Percentiles rank a stretch among this genome's conserved stretches.
Conservation (phyloP, 345 rosid species). For the Gossypium rotundifolium region DNA sequence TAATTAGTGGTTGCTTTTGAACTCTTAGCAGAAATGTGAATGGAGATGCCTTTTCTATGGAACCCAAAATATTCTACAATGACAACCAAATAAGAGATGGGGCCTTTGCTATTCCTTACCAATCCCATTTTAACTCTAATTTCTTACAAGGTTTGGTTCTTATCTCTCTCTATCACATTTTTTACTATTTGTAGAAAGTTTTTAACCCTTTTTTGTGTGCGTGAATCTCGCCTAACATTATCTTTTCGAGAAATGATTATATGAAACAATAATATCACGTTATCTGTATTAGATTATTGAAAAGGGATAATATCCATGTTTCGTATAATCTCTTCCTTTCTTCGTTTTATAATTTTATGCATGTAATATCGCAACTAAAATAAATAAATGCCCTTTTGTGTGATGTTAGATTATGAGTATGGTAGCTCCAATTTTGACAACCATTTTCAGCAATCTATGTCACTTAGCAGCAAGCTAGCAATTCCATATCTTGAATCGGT, state of each 20-base stretch:
- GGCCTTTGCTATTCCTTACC: conserved; percentile 23
- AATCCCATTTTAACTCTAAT: conserved; percentile 15
- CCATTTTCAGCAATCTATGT: conserved; percentile 17
- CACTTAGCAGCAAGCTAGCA: conserved; percentile 9
- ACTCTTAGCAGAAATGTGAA: conserved; percentile 22
- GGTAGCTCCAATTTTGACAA: conserved; percentile 11
- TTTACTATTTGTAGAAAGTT: not conserved
- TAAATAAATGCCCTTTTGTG: not conserved
- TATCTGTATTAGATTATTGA: too few species aligned
- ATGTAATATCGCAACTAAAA: not conserved
- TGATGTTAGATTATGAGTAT: conserved; percentile 25
- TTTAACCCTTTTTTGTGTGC: too few species aligned
- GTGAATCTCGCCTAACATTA: too few species aligned
- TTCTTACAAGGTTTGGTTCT: conserved; percentile 31
- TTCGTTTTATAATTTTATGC: not conserved
- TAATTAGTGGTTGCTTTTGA: not conserved
- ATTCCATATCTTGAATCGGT: conserved; percentile 22
- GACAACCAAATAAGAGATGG: conserved; percentile 24
- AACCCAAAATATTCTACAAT: conserved; percentile 19
- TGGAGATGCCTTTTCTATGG: conserved; percentile 23
- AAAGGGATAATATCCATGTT: too few species aligned
- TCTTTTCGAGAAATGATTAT: accelerated
- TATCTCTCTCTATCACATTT: not conserved
- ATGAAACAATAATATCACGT: too few species aligned
- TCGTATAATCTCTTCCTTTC: not conserved